Evolutionary conservation across 140 eudicot genomes (phyloP).

Genomic region (Cichorium intybus): DNA sequence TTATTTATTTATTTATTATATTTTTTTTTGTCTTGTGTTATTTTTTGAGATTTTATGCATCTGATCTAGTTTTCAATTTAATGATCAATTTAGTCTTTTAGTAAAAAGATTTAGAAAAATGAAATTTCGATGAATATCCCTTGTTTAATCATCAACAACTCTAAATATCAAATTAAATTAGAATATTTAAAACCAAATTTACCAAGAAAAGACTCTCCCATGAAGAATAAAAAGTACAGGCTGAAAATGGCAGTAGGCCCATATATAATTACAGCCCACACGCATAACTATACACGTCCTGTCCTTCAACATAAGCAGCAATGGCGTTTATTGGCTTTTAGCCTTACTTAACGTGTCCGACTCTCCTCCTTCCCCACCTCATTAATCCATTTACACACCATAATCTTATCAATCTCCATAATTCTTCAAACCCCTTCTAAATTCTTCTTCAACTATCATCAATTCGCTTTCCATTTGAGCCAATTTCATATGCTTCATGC

Average conservation of each 20-base stretch:
- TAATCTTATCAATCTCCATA: not conserved
- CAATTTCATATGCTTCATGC: not conserved
- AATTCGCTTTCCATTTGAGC: not conserved
- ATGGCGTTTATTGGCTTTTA: constrained; percentile 17
- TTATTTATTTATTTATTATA: too few relatives aligned
- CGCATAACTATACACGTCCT: not conserved
- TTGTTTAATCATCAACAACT: too few relatives aligned
- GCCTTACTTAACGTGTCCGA: constrained; percentile 25
- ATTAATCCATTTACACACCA: constrained; percentile 4
- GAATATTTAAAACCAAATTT: too few relatives aligned
- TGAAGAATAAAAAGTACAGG: not conserved
- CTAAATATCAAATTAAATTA: too few relatives aligned
- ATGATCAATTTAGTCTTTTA: too few relatives aligned
- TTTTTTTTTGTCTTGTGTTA: too few relatives aligned
- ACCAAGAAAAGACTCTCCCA: not conserved
- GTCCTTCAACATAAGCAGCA: constrained; percentile 10
- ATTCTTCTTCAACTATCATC: not conserved
- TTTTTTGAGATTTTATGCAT: too few relatives aligned
- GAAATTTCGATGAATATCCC: too few relatives aligned
- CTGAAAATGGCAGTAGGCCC: constrained; percentile 4
- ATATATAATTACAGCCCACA: not conserved
- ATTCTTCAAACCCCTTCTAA: constrained; percentile 11
- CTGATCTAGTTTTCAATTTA: too few relatives aligned
- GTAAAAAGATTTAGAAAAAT: too few relatives aligned
- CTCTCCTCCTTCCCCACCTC: constrained; percentile 20